phyloP scores from a whole-genome alignment of 2,329 filamentous ascomycete species.

The Phaeosphaeriaceae sp. region DNA sequence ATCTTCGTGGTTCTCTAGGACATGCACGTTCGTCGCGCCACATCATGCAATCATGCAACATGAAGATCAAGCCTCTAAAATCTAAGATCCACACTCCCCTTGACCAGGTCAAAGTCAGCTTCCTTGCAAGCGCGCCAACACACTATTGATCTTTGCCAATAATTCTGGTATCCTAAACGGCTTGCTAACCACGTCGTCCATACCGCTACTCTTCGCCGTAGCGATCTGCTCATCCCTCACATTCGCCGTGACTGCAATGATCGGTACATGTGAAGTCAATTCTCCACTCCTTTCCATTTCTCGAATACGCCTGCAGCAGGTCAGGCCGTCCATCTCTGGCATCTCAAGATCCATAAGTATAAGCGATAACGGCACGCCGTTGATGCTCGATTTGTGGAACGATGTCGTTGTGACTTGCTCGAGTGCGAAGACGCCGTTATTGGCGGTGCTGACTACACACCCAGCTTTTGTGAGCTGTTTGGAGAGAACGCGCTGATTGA shows the following conservation, averaged over 20 bases:
- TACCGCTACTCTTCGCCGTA: slow-evolving; percentile 38
- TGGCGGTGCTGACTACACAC: slow-evolving; percentile 36
- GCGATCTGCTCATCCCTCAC: slow-evolving; percentile 43
- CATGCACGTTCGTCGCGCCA: too few relatives aligned
- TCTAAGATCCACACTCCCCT: background rate
- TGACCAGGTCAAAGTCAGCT: background rate
- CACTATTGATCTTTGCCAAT: slow-evolving; percentile 30
- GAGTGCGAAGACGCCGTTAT: slow-evolving; percentile 43
- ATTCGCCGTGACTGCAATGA: slow-evolving; percentile 49
- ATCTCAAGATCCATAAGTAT: slow-evolving; percentile 49
- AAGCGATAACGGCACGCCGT: slow-evolving; percentile 32
- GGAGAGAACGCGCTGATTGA: slow-evolving; percentile 45
- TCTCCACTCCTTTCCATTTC: slow-evolving; percentile 31
- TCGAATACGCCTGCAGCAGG: slow-evolving; percentile 41
- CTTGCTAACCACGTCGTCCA: slow-evolving; percentile 46
- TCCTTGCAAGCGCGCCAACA: slow-evolving; percentile 23
- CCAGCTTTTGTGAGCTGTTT: slow-evolving; percentile 43
- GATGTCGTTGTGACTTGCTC: slow-evolving; percentile 27
- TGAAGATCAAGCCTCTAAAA: too few relatives aligned
- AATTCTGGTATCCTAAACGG: slow-evolving; percentile 45
- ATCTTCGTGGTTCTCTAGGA: too few relatives aligned
- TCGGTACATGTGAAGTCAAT: slow-evolving; percentile 37
- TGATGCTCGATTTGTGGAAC: slow-evolving; percentile 10
- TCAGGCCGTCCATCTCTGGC: slow-evolving; percentile 49
- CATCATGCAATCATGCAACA: too few relatives aligned